Evolutionary conservation across 495 filamentous ascomycete species (phyloP), one percentile per base, ranked within the genome.

Genomic region (Penicillium herquei): DNA sequence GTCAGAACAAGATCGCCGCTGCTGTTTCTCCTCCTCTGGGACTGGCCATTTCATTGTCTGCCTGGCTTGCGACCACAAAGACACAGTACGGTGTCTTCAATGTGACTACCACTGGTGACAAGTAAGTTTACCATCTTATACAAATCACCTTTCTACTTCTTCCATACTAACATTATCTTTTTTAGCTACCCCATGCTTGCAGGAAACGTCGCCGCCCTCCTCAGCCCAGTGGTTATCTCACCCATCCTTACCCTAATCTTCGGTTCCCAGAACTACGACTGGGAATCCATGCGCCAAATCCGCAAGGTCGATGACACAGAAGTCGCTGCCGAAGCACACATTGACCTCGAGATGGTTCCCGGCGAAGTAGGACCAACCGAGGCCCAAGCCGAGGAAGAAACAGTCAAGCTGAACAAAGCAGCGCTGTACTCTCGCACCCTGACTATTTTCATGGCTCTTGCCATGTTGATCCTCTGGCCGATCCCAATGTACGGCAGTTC

Each of bases 1-100:
- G 84, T 7, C 91, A 94, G 70, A 95, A 93, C 67, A 85, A 85
- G 76, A 86, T 86, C 70, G 91, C 79, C 7, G 91, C 89, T 0
- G 81, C 84, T 3, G 74, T 87, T 9, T 87, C 87, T 0, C 92
- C 93, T 1, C 80, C 89, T 9, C 77, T 96, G 13, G 92, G 91
- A 6, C 81, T 96, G 12, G 79, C 75, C 37, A 86, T 86, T 57
- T 86, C 88, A 7, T 75, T 97, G 42, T 87, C 88, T 53, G 90
- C 91, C 31, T 98, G 93, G 93, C 80, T 98, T 2, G 92, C 96
- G 6, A 96, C 91, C 1, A 84, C 93, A 32, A 88, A 88, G 67
- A 90, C 81, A 66, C 67, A 91, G 66, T 90, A 81, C 58, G 90
- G 91, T 21, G 68, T 75, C 14, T 77, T 98, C 18, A 85, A 80